Conservation (phyloP, 257 asterid genomes). For the Sherardia arvensis region DNA sequence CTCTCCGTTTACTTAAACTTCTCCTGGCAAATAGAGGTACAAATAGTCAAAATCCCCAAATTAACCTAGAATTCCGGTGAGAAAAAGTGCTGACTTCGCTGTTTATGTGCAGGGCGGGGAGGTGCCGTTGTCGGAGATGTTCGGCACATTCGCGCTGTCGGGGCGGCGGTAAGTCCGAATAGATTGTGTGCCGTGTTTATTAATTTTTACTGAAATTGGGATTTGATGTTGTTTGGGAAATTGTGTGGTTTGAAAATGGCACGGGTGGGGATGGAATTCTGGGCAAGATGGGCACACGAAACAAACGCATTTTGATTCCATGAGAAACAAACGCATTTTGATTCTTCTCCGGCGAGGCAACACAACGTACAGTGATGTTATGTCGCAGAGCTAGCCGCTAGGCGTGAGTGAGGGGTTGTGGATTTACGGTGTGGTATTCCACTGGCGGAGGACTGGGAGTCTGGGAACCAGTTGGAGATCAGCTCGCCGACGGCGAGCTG, state of each 20-base stretch:
- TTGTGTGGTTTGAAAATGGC: slow-evolving; percentile 4
- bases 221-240: slow-evolving; percentile 1
- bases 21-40: slow-evolving; percentile 95
- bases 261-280: slow-evolving; percentile 95
- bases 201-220: not conserved
- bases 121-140: slow-evolving; percentile 79
- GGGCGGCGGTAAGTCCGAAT: slow-evolving; percentile 75
- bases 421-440: too few species aligned
- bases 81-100: too few species aligned
- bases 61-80: not conserved
- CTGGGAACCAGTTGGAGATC: slow-evolving; percentile 50
- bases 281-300: slow-evolving; percentile 99
- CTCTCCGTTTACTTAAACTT: slow-evolving; percentile 78
- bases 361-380: too few species aligned
- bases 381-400: too few species aligned
- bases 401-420: too few species aligned
- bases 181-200: not conserved
- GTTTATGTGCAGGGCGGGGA: slow-evolving; percentile 56
- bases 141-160: slow-evolving; percentile 94
- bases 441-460: slow-evolving; percentile 23
- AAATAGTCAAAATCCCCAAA: too few species aligned
- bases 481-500: slow-evolving; percentile 37
- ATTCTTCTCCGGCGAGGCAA: too few species aligned
- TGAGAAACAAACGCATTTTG: too few species aligned
- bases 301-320: too few species aligned